Evolutionary conservation across 306 rosid species (phyloP), one percentile per base, ranked within the genome.

Genomic region (Corylus avellana): DNA sequence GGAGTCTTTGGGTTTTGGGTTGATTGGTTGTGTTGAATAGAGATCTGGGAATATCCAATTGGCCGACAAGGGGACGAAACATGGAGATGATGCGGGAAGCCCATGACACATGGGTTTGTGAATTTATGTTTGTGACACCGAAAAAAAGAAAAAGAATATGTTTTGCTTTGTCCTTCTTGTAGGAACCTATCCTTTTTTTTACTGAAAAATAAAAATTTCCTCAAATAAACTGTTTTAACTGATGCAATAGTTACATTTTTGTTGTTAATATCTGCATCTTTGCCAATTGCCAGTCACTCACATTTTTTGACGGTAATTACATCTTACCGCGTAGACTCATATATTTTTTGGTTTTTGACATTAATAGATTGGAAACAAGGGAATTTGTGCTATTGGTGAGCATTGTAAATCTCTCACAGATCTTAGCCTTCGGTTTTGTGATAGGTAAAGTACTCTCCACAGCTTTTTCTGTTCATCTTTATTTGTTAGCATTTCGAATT

Each of bases 341-440:
- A 13, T 56, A 67, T 78, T 66, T 64, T 39, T 59, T 63, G 66
- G 66, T 49, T 61, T 75, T 56, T 76, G 76, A 18, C 47, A 16
- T 75, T 77, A 58, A 46, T 86, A 95, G 99, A 86, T 93, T 75
- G 98, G 98, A 59, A 90, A 81, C 91, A 87, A 68, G 82, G 99
- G 98, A 80, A 85, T 93, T 25, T 72, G 84, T 77, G 94, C 99
- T 79, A 73, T 95, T 82, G 99, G 99, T 10, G 85, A 91, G 87
- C 76, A 88, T 59, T 95, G 98, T 72, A 89, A 83, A 85, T 86
- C 79, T 50, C 94, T 93, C 53, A 91, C 86, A 37, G 93, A 91
- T 83, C 96, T 95, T 58, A 95, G 97, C 91, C 93, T 95, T 77
- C 88, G 88, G 48, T 95, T 91, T 79, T 95, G 99, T 84, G 98